These are phyloP conservation scores for Dendrobium nobile DNA, from an alignment of 106 monocot genomes.

Conservation along the genomic window DNA sequence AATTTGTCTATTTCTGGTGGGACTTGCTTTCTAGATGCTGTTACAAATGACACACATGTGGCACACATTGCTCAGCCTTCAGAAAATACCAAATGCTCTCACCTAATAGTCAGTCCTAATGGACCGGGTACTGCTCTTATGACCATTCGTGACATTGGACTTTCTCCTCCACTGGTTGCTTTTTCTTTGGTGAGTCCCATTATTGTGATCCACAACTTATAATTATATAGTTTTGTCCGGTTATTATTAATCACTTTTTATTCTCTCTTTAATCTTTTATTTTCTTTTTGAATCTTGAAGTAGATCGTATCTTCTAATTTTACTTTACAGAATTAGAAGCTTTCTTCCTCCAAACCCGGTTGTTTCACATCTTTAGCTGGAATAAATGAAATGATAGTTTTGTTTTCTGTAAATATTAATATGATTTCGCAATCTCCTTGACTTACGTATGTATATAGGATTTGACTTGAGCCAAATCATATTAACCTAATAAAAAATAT, in stretches of 20 bases:
- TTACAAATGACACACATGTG: conserved; percentile 71
- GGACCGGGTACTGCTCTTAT: conserved; percentile 69
- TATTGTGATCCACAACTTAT: not conserved
- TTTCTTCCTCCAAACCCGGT: no score
- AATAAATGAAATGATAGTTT: no score
- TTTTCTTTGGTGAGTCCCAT: conserved; percentile 47
- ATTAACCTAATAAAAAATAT: no score
- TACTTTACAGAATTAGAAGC: not conserved
- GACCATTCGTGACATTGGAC: conserved; percentile 80
- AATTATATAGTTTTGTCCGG: not conserved
- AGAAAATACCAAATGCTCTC: conserved; percentile 36
- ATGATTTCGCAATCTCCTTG: no score
- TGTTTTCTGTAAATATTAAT: no score
- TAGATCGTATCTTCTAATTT: not conserved
- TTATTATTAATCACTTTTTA: not conserved
- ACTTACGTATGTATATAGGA: no score
- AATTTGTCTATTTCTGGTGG: conserved; percentile 81
- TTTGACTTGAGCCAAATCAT: no score
- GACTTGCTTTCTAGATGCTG: conserved; percentile 66
- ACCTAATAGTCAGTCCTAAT: conserved; percentile 51
- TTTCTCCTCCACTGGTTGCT: conserved; percentile 71
- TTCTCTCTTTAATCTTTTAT: not conserved
- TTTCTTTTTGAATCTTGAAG: not conserved
- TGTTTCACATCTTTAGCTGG: no score
- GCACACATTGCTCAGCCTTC: conserved; percentile 45